phyloP scores from a whole-genome alignment of 768 basidiomycete genomes.

The Mycena capillaripes region DNA sequence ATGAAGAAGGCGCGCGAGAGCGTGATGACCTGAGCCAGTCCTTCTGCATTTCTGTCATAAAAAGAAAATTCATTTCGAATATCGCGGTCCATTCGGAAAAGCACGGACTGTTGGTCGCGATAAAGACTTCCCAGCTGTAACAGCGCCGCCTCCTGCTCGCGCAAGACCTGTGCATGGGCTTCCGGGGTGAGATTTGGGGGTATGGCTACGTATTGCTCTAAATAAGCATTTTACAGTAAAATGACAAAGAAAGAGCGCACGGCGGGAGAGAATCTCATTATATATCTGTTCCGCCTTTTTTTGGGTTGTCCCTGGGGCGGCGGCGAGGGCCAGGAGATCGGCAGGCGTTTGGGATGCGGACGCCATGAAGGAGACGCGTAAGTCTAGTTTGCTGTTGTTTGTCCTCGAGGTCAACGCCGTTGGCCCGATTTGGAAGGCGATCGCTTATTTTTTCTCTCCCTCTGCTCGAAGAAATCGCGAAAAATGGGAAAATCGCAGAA shows the following conservation, averaged over 20 bases:
- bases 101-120: conserved; percentile 83
- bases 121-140: conserved; percentile 90
- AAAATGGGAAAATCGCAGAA: conserved; percentile 95
- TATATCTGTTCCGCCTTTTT: conserved; percentile 81
- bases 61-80: conserved; percentile 1
- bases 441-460: not conserved
- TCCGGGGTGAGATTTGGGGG: conserved; percentile 43
- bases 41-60: conserved; percentile 78
- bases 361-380: conserved; percentile 40
- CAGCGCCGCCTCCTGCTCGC: conserved; percentile 89
- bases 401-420: not conserved
- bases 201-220: conserved; percentile 39
- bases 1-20: conserved; percentile 89
- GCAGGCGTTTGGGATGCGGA: conserved; percentile 49
- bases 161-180: conserved; percentile 70
- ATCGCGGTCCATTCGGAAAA: not conserved
- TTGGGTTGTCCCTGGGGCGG: conserved; percentile 61
- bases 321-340: conserved; percentile 71
- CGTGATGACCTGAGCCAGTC: conserved; percentile 89
- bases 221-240: not conserved
- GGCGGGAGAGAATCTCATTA: conserved; percentile 70
- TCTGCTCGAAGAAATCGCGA: not conserved
- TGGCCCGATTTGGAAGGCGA: not conserved
- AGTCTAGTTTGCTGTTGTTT: conserved; percentile 5
- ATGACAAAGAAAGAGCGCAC: conserved; percentile 39